phyloP scores from a whole-genome alignment of 352 stramenopile species.

The Globisporangium cederbergense region DNA sequence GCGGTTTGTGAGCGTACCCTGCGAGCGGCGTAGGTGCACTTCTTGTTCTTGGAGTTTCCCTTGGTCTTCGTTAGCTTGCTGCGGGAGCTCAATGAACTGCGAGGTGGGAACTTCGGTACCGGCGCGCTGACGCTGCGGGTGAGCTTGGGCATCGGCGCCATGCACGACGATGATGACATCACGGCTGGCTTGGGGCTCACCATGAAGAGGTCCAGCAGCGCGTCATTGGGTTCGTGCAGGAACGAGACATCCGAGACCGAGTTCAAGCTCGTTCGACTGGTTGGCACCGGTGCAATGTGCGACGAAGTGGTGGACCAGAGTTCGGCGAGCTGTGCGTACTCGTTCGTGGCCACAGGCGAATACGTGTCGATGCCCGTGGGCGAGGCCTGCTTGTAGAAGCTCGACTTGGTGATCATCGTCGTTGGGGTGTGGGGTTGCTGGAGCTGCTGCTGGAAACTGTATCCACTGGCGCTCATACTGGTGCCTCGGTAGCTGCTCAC shows the following conservation, averaged over 20 bases:
- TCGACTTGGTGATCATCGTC: neutral
- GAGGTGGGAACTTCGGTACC: too few species aligned
- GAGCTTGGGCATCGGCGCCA: neutral
- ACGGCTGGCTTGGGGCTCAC: neutral
- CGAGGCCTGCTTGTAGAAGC: neutral
- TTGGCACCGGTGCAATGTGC: neutral
- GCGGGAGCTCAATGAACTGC: neutral
- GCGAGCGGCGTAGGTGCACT: slow-evolving; percentile 60
- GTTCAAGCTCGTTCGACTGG: neutral
- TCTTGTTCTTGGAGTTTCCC: slow-evolving; percentile 36
- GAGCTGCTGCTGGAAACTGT: neutral
- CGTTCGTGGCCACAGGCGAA: neutral
- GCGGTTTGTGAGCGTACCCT: slow-evolving; percentile 25
- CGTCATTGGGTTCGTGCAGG: neutral
- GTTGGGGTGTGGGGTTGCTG: neutral
- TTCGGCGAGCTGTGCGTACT: slow-evolving; percentile 15
- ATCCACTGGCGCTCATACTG: neutral
- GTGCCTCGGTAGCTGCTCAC: neutral
- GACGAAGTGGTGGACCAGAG: slow-evolving; percentile 10
- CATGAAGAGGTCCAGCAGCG: slow-evolving; percentile 15
- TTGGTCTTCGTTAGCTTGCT: slow-evolving; percentile 28
- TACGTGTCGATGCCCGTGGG: slow-evolving; percentile 16
- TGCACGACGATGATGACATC: neutral
- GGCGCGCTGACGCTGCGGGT: neutral
- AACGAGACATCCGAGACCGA: neutral